A percentile compares a stretch with the other conserved stretches of the same genome.
Conservation (phyloP, 192 early-diverging fungal species). For the Linnemannia schmuckeri region DNA sequence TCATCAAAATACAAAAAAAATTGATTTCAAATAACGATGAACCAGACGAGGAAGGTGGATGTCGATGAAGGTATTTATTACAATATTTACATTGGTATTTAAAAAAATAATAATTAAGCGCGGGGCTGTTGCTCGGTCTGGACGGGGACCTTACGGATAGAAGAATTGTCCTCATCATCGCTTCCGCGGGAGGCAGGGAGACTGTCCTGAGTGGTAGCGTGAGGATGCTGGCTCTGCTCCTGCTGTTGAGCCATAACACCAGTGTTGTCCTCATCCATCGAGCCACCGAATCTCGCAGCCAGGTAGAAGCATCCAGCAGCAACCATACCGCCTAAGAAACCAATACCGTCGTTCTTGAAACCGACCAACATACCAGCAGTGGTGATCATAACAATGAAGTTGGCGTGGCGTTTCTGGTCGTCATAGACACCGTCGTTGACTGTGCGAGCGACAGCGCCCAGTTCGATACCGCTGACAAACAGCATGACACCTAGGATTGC, state of each 20-base stretch:
- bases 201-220: not conserved
- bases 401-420: slow-evolving; percentile 59
- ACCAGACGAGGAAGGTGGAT: not conserved
- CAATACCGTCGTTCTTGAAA: slow-evolving; percentile 87
- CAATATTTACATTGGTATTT: not conserved
- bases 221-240: not conserved
- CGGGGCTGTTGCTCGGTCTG: slow-evolving; percentile 8
- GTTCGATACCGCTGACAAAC: slow-evolving; percentile 84
- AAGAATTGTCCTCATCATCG: slow-evolving; percentile 2
- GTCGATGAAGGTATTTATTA: not conserved
- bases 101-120: not conserved
- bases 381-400: slow-evolving; percentile 79
- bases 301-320: slow-evolving; percentile 38
- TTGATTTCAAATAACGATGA: not conserved
- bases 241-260: slow-evolving; percentile 22
- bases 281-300: slow-evolving; percentile 11
- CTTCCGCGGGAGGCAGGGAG: not conserved
- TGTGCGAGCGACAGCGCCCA: slow-evolving; percentile 70
- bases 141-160: slow-evolving; percentile 21
- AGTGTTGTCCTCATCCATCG: slow-evolving; percentile 40
- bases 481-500: slow-evolving; percentile 91
- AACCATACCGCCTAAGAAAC: slow-evolving; percentile 77
- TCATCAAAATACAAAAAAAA: not conserved
- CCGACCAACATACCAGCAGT: slow-evolving; percentile 79
- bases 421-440: slow-evolving; percentile 63